Evolutionary conservation across 768 basidiomycete genomes (phyloP).

Genomic region (Leucogyrophana mollusca): DNA sequence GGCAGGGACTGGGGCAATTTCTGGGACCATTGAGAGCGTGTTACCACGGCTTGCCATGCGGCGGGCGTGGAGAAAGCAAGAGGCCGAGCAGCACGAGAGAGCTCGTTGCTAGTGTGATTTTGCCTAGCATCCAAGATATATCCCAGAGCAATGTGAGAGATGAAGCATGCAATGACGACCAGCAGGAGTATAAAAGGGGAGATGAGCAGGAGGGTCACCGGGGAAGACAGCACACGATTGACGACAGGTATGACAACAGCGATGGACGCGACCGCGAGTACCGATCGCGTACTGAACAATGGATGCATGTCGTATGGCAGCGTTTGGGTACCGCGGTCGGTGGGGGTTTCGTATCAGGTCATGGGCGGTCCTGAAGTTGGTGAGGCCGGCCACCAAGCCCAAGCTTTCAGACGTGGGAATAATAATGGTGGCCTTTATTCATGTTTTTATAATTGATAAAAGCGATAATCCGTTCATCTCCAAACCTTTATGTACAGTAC

Average conservation of each 20-base stretch:
- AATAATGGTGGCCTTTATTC: too few relatives aligned
- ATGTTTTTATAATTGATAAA: too few relatives aligned
- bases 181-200: slow-evolving; percentile 56
- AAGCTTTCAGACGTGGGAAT: too few relatives aligned
- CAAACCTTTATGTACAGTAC: too few relatives aligned
- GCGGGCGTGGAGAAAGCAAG: slow-evolving; percentile 89
- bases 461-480: too few relatives aligned
- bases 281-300: slow-evolving; percentile 47
- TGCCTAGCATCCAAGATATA: slow-evolving; percentile 54
- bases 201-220: slow-evolving; percentile 60
- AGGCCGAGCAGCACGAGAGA: slow-evolving; percentile 65
- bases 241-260: slow-evolving; percentile 56
- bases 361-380: not conserved
- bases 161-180: slow-evolving; percentile 49
- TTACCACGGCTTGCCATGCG: slow-evolving; percentile 90
- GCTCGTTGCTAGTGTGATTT: slow-evolving; percentile 30
- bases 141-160: slow-evolving; percentile 54
- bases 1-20: slow-evolving; percentile 65
- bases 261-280: slow-evolving; percentile 55
- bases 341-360: not conserved
- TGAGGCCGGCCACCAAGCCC: too few relatives aligned
- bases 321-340: slow-evolving; percentile 4
- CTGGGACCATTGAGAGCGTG: slow-evolving; percentile 88
- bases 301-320: slow-evolving; percentile 31
- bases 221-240: slow-evolving; percentile 62